phyloP scores from a whole-genome alignment of 768 basidiomycete species.

The Termitomyces sp. region DNA sequence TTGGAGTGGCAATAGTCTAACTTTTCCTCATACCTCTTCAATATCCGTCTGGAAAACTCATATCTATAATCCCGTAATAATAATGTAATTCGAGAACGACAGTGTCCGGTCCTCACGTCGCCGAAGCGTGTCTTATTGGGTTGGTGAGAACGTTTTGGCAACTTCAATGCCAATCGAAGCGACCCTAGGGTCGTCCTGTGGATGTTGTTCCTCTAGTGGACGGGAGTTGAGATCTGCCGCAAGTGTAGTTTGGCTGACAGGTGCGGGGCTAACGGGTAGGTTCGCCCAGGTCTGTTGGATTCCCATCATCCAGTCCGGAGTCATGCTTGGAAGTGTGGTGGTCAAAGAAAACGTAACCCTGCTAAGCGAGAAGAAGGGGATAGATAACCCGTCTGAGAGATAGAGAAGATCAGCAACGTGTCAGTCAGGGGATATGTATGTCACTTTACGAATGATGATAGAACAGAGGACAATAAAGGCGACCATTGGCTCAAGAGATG shows the following conservation, averaged over 20 bases:
- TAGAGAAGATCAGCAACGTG: neutral
- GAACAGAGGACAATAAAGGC: slow-evolving; percentile 86
- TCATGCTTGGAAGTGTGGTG: slow-evolving; percentile 12
- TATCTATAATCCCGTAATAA: too few species aligned
- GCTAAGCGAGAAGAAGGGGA: slow-evolving; percentile 20
- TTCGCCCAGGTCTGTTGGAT: neutral
- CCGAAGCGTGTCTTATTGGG: too few species aligned
- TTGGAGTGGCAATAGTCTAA: too few species aligned
- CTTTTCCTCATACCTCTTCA: too few species aligned
- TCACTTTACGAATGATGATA: slow-evolving; percentile 45
- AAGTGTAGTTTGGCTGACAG: neutral
- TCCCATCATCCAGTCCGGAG: slow-evolving; percentile 14
- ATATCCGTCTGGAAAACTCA: too few species aligned
- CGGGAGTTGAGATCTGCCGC: neutral
- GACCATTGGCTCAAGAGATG: slow-evolving; percentile 77
- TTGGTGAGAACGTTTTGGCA: too few species aligned
- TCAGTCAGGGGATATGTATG: neutral
- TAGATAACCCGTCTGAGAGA: slow-evolving; percentile 18
- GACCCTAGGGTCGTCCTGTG: neutral
- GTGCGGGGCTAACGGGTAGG: neutral
- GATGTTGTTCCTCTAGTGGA: neutral
- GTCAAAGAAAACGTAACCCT: slow-evolving; percentile 16
- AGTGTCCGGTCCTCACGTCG: too few species aligned
- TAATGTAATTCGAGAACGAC: too few species aligned
- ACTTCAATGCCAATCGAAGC: too few species aligned